Conservation (phyloP, 306 rosid species). For the Albizia julibrissin region DNA sequence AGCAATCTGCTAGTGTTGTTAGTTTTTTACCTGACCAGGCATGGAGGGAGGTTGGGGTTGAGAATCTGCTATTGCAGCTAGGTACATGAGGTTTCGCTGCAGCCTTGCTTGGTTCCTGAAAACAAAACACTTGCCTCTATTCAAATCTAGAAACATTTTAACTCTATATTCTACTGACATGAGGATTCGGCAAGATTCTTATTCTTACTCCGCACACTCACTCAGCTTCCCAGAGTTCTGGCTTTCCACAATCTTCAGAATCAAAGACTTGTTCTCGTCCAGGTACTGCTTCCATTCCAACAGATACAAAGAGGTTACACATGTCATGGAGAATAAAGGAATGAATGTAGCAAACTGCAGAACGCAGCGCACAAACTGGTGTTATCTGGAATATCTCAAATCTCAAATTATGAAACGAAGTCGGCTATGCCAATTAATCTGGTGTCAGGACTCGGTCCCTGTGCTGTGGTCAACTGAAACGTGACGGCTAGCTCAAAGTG, state of each 20-base stretch:
- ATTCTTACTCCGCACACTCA: constrained; percentile 96
- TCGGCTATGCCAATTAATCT: not conserved
- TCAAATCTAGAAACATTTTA: not conserved
- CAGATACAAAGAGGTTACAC: not conserved
- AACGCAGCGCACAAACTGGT: no score
- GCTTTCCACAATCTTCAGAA: constrained; percentile 98
- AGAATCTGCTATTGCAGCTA: constrained; percentile 98
- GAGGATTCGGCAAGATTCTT: constrained; percentile 36
- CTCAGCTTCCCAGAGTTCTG: constrained; percentile 89
- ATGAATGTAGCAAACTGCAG: not conserved
- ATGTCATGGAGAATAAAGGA: not conserved
- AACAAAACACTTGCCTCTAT: not conserved
- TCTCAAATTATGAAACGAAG: not conserved
- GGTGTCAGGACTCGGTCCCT: not conserved
- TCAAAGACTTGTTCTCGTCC: constrained; percentile 96
- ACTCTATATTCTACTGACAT: not conserved
- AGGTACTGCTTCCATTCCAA: constrained; percentile 68
- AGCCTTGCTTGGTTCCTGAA: constrained; percentile 92
- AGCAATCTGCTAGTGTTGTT: not conserved
- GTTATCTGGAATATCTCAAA: not conserved
- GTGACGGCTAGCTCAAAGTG: not conserved
- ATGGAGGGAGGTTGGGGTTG: constrained; percentile 86
- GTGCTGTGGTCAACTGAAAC: not conserved
- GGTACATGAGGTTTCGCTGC: constrained; percentile 96
- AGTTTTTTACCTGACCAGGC: constrained; percentile 71